Conservation (phyloP, 2,329 filamentous ascomycete species). For the Penicillium sp. region DNA sequence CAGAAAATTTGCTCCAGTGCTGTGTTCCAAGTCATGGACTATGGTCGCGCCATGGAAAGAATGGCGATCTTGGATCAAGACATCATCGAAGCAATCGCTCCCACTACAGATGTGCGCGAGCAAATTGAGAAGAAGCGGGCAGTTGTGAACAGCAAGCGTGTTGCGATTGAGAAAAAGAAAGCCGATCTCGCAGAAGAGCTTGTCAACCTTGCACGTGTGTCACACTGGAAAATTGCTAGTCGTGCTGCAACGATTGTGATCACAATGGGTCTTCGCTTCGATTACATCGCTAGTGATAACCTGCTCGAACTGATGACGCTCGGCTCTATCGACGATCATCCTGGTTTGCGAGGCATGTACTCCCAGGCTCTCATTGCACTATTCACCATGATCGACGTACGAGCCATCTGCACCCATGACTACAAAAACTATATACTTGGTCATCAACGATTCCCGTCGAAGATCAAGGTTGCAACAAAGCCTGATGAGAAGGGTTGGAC, state of each 20-base stretch:
- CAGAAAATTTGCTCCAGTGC: slow-evolving; percentile 83
- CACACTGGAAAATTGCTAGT: slow-evolving; percentile 95
- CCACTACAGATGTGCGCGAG: slow-evolving; percentile 63
- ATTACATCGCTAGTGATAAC: slow-evolving; percentile 76
- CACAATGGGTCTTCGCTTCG: slow-evolving; percentile 88
- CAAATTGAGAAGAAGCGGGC: slow-evolving; percentile 63
- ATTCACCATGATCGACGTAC: slow-evolving; percentile 84
- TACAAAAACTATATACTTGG: slow-evolving; percentile 85
- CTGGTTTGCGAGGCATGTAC: slow-evolving; percentile 79
- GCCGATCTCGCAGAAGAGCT: slow-evolving; percentile 77
- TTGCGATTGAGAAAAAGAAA: slow-evolving; percentile 82
- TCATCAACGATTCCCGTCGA: slow-evolving; percentile 75
- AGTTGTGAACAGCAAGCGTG: slow-evolving; percentile 73
- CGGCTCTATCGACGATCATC: slow-evolving; percentile 88
- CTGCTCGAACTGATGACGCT: slow-evolving; percentile 81
- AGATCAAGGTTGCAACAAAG: slow-evolving; percentile 71
- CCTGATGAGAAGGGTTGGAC: slow-evolving; percentile 80
- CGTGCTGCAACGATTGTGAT: slow-evolving; percentile 88
- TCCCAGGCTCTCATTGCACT: slow-evolving; percentile 75
- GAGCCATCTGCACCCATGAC: slow-evolving; percentile 81
- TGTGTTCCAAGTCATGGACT: slow-evolving; percentile 85
- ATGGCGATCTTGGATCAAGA: slow-evolving; percentile 79
- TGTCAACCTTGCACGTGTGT: slow-evolving; percentile 71
- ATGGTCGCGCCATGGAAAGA: slow-evolving; percentile 82
- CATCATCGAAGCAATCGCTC: slow-evolving; percentile 71